Base-by-base conservation (phyloP, 2,329 filamentous ascomycete species). In the Rutstroemia sp. region DNA sequence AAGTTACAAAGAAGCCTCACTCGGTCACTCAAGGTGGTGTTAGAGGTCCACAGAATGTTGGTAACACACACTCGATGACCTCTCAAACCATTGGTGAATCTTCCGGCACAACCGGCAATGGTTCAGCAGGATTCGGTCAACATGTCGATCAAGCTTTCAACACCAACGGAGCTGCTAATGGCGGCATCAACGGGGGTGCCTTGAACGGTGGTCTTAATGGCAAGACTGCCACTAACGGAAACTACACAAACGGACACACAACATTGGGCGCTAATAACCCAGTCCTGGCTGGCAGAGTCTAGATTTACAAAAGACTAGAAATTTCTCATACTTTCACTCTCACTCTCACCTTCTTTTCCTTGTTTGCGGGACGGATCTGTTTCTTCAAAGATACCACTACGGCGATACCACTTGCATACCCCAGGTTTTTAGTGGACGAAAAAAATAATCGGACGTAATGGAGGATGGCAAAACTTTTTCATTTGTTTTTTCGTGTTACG, bases 1-100 rank as follows among this genome's bases (percentile, higher is more conserved):
- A 75, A 39, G 73, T 87, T 53, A 76, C 71, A 38, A 81, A 83
- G 67, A 87, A 87, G 73, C 52, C 61, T 2, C 66, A 68, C 39
- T 52, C 56, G 4, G 64, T 65, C 17, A 64, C 63, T 38, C 17
- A 48, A 17, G 65, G 63, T 51, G 64, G 65, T 34, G 56, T 67
- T 51, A 56, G 59, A 30, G 66, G 62, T 9, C 60, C 63, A 38
- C 61, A 66, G 42, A 65, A 67, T 19, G 34, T 64, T 39, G 66
- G 62, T 2, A 64, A 62, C 34, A 63, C 60, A 4, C 30, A 45
- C 4, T 61, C 59, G 14, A n/a, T 17, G 39, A 30, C 16, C 39
- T 19, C 14, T 45, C 27, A 42, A 16, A 23, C 17, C 39, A 48
- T 34, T 4, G 10, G 16, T 21, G 36, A 27, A 38, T 21, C 40